Conservation (phyloP, 352 stramenopile species). For the Lagenidium giganteum region DNA sequence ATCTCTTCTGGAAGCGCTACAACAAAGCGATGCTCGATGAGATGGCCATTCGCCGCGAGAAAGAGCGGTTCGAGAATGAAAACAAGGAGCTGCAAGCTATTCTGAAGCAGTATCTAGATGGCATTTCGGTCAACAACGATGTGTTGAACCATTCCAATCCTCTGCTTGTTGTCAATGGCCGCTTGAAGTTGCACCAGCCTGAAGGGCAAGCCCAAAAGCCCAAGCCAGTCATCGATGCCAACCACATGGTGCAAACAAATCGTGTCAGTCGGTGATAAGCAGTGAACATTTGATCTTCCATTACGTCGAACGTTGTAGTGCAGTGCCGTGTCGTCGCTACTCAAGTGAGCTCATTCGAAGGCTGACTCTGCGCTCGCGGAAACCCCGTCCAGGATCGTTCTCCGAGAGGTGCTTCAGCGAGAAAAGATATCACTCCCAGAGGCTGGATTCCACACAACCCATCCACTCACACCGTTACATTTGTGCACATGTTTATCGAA, state of each 20-base stretch:
- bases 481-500: too few species aligned
- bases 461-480: too few species aligned
- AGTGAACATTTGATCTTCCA: too few species aligned
- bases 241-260: conserved; percentile 80
- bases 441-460: too few species aligned
- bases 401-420: too few species aligned
- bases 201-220: conserved; percentile 26
- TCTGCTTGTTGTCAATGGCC: conserved; percentile 91
- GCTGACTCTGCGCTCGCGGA: too few species aligned
- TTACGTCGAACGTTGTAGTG: too few species aligned
- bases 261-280: conserved; percentile 43
- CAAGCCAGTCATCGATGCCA: conserved; percentile 67
- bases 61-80: conserved; percentile 77
- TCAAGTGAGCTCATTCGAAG: too few species aligned
- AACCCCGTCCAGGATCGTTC: too few species aligned
- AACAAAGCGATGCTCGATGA: conserved; percentile 94
- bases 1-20: conserved; percentile 93
- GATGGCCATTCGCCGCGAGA: conserved; percentile 85
- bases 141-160: conserved; percentile 89
- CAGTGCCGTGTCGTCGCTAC: too few species aligned
- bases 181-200: conserved; percentile 50
- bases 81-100: conserved; percentile 90
- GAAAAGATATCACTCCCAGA: too few species aligned
- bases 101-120: conserved; percentile 91
- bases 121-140: conserved; percentile 90